Evolutionary conservation across 257 asterid species (phyloP).

Genomic region (Paulownia fortunei): DNA sequence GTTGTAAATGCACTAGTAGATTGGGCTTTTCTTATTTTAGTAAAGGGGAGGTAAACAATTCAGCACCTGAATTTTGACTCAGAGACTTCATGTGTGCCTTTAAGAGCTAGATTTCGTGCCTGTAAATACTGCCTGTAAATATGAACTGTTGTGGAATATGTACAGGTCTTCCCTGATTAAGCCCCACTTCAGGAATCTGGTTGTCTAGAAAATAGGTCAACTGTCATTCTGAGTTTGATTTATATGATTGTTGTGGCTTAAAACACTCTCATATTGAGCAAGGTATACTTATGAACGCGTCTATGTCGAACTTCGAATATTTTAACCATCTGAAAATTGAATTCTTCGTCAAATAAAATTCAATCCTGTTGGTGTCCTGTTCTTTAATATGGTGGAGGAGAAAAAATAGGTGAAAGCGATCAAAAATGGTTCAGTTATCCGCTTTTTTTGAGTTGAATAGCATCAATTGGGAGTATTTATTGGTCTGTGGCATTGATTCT

Average conservation of each 20-base stretch:
- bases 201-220: not conserved
- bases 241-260: not conserved
- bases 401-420: no score
- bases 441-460: not conserved
- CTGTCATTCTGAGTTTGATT: not conserved
- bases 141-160: not conserved
- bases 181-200: not conserved
- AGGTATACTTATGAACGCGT: not conserved
- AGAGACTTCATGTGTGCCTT: not conserved
- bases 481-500: not conserved
- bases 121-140: not conserved
- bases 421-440: no score
- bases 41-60: not conserved
- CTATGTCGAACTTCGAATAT: not conserved
- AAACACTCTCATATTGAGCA: not conserved
- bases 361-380: no score
- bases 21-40: not conserved
- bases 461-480: not conserved
- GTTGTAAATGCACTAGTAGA: no score
- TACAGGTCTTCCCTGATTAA: not conserved
- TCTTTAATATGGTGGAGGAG: no score
- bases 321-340: not conserved
- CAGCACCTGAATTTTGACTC: not conserved
- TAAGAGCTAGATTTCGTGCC: conserved; percentile 17
- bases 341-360: not conserved